Evolutionary conservation across 2,329 filamentous ascomycete species (phyloP).

Genomic region (Cladosporium austrohemisphaericum): DNA sequence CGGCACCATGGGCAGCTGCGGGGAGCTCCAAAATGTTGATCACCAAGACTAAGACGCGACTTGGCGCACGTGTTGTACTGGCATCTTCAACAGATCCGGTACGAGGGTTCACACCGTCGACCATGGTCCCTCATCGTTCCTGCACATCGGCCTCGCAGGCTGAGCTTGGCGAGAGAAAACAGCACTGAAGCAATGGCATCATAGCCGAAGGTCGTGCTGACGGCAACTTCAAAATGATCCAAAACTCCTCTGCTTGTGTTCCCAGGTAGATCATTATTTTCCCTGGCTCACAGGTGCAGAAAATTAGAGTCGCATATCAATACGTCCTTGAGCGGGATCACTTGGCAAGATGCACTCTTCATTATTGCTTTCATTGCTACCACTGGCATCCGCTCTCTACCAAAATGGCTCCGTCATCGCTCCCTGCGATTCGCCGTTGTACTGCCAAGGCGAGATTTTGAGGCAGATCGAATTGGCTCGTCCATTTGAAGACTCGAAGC

Average conservation of each 20-base stretch:
- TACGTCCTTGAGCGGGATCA: background rate
- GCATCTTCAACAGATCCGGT: background rate
- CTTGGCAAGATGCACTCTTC: slow-evolving; percentile 6
- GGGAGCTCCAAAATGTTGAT: background rate
- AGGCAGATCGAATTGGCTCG: slow-evolving; percentile 59
- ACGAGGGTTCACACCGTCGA: background rate
- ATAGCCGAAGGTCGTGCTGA: background rate
- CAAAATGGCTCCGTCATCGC: slow-evolving; percentile 58
- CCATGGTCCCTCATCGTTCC: background rate
- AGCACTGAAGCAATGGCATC: background rate
- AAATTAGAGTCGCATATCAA: background rate
- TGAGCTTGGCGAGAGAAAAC: slow-evolving; percentile 4
- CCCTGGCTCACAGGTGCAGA: too few species aligned
- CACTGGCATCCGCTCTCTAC: slow-evolving; percentile 46
- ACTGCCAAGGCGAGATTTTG: slow-evolving; percentile 64
- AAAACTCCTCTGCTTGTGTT: background rate
- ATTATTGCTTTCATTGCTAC: slow-evolving; percentile 11
- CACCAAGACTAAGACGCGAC: slow-evolving; percentile 10
- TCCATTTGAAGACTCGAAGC: slow-evolving; percentile 66
- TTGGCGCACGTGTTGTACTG: slow-evolving; percentile 12
- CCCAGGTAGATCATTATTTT: too few species aligned
- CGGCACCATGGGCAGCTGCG: slow-evolving; percentile 1
- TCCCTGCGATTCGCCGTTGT: slow-evolving; percentile 64
- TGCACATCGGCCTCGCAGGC: background rate
- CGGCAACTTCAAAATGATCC: slow-evolving; percentile 4